These are phyloP conservation scores for Penicillium steckii DNA, from an alignment of 495 filamentous ascomycete genomes.

Conservation along the genomic window DNA sequence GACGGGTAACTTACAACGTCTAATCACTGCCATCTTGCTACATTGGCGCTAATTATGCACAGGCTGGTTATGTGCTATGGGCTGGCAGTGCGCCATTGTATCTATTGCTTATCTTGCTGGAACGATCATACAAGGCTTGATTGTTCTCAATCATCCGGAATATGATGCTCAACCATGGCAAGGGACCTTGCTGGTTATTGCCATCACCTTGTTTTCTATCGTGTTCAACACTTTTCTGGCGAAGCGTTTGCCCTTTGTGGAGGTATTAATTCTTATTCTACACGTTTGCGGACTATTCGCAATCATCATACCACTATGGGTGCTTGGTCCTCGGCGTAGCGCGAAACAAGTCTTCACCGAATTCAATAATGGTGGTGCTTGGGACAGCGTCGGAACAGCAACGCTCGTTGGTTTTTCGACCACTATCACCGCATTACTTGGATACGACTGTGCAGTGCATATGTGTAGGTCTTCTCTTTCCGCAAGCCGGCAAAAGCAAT, in stretches of 20 bases:
- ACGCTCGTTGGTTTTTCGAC: background rate
- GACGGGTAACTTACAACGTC: slow-evolving; percentile 18
- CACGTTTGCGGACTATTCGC: slow-evolving; percentile 40
- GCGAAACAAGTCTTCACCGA: slow-evolving; percentile 44
- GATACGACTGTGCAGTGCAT: slow-evolving; percentile 16
- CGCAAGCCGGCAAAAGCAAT: background rate
- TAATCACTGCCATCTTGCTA: background rate
- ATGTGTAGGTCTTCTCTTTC: slow-evolving; percentile 18
- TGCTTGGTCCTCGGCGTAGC: slow-evolving; percentile 33
- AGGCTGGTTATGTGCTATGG: slow-evolving; percentile 45
- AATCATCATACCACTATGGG: slow-evolving; percentile 43
- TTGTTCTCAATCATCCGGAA: slow-evolving; percentile 32
- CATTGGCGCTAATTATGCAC: background rate
- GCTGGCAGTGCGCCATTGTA: slow-evolving; percentile 39
- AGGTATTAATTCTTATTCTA: slow-evolving; percentile 36
- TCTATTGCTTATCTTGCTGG: slow-evolving; percentile 25
- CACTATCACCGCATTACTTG: slow-evolving; percentile 32
- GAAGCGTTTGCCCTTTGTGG: slow-evolving; percentile 36
- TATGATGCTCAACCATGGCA: slow-evolving; percentile 37
- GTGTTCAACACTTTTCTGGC: slow-evolving; percentile 43
- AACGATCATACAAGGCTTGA: slow-evolving; percentile 40
- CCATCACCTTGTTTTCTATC: slow-evolving; percentile 32
- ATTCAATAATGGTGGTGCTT: slow-evolving; percentile 45
- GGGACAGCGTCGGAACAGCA: slow-evolving; percentile 23
- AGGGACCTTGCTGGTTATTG: slow-evolving; percentile 42